Evolutionary conservation across 805 yeast genomes (phyloP).

Genomic region (Scheffersomyces coipomensis): DNA sequence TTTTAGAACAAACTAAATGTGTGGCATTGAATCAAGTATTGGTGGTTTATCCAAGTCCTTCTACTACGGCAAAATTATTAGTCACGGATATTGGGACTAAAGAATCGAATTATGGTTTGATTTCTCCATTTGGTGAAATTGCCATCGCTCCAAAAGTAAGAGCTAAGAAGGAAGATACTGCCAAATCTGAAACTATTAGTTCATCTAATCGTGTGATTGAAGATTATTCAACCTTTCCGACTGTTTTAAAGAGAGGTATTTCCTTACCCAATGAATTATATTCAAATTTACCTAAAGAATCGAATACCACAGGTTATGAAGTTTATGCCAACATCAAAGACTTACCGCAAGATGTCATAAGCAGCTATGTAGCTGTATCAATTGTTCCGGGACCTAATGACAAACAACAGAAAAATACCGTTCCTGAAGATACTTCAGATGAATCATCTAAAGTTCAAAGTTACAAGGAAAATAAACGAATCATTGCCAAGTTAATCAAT

Average conservation of each 20-base stretch:
- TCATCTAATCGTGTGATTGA: conserved; percentile 18
- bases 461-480: conserved; percentile 34
- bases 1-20: conserved; percentile 79
- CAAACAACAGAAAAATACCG: conserved; percentile 14
- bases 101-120: conserved; percentile 46
- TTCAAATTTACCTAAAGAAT: conserved; percentile 12
- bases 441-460: conserved; percentile 10
- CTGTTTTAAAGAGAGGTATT: conserved; percentile 52
- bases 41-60: conserved; percentile 64
- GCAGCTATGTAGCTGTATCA: conserved; percentile 50
- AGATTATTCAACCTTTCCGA: conserved; percentile 23
- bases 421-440: conserved; percentile 8
- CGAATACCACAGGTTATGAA: conserved; percentile 31
- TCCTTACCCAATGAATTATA: conserved; percentile 52
- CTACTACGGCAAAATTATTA: conserved; percentile 60
- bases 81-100: conserved; percentile 43
- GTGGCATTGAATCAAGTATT: conserved; percentile 58
- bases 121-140: conserved; percentile 66
- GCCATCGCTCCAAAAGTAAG: conserved; percentile 67
- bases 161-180: conserved; percentile 21
- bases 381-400: conserved; percentile 50
- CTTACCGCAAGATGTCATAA: conserved; percentile 14
- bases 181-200: conserved; percentile 22
- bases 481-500: conserved; percentile 53
- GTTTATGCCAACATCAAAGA: conserved; percentile 47